These are phyloP conservation scores for Crucibulum parvulum DNA, from an alignment of 1,284 basidiomycete genomes.

Conservation along the genomic window DNA sequence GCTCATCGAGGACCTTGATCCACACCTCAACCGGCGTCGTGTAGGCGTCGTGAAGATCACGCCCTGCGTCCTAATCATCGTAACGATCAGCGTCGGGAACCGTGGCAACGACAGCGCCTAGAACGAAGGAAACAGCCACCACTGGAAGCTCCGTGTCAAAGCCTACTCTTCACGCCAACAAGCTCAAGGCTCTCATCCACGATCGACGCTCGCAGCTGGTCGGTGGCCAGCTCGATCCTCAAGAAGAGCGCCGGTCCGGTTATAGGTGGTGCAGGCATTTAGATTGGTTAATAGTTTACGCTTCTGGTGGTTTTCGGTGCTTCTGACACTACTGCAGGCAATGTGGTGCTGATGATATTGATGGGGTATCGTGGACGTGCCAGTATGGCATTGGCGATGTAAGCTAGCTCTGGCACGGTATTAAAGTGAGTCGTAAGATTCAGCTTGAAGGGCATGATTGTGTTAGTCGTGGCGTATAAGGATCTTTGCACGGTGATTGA, in stretches of 20 bases:
- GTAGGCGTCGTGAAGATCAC: slow-evolving; percentile 88
- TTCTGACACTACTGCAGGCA: no score
- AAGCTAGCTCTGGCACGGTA: no score
- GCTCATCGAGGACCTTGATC: slow-evolving; percentile 81
- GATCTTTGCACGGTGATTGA: no score
- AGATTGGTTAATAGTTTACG: slow-evolving; percentile 23
- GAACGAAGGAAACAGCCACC: slow-evolving; percentile 35
- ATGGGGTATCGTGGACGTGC: slow-evolving; percentile 28
- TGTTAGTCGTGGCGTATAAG: no score
- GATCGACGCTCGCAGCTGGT: slow-evolving; percentile 80
- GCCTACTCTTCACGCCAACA: slow-evolving; percentile 78
- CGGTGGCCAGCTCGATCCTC: slow-evolving; percentile 80
- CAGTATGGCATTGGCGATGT: slow-evolving; percentile 24
- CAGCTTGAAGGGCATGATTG: no score
- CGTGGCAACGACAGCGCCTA: slow-evolving; percentile 3
- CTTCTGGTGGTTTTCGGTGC: no score
- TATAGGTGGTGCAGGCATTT: slow-evolving; percentile 60
- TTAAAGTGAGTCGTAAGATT: no score
- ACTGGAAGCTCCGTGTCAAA: slow-evolving; percentile 84
- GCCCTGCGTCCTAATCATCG: slow-evolving; percentile 68
- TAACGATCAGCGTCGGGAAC: neutral
- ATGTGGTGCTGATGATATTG: no score
- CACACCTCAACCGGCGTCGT: slow-evolving; percentile 88
- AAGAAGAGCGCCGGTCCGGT: slow-evolving; percentile 69
- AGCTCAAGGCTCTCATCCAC: slow-evolving; percentile 82